Base-by-base conservation (phyloP, 2,329 filamentous ascomycete species). In the Epichloe coenophiala region DNA sequence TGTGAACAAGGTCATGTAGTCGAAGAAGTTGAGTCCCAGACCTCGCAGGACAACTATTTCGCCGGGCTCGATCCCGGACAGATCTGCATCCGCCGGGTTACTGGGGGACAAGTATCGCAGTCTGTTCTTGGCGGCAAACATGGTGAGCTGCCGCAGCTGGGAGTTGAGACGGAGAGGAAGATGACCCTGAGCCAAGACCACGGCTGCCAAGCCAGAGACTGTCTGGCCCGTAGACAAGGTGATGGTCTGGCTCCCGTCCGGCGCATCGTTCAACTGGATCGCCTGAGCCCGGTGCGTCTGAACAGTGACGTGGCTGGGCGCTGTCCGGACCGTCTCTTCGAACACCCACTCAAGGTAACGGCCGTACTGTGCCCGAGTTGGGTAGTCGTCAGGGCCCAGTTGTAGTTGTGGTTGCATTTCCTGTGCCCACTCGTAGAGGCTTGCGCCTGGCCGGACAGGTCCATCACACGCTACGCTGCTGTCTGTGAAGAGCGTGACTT, bases 401-500 rank as follows among this genome's bases (percentile, higher is more conserved):
- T 52, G 40, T n/a, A 52, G 37, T 4, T 52, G 40, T 1, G 43
- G 40, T 5, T 46, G 37, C 6, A 37, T 27, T 13, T 39, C 43
- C 27, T 19, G 41, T 21, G 50, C 50, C 50, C 50, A 52, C 36
- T 52, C 47, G 31, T 52, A 49, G 7, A 52, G 47, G 12, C 50
- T 52, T 15, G 50, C 47, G 3, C 50, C 50, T 4, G 47, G 46
- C 17, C 50, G 37, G 21, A 52, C 46, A 4, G 50, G 50, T 12
- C 50, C 50, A 11, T 48, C 41, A 33, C 50, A 52, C n/a, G 33
- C 8, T 9, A 52, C 50, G 19, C 50, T 52, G 3, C 45, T 31
- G 37, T 52, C 50, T 1, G 50, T 52, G 41, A 45, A 52, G 8
- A 52, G 47, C 27, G 50, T 52, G 8, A 52, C 42, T 27, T 52